phyloP scores from a whole-genome alignment of 768 basidiomycete species.

The Paxillus ammoniavirescens region DNA sequence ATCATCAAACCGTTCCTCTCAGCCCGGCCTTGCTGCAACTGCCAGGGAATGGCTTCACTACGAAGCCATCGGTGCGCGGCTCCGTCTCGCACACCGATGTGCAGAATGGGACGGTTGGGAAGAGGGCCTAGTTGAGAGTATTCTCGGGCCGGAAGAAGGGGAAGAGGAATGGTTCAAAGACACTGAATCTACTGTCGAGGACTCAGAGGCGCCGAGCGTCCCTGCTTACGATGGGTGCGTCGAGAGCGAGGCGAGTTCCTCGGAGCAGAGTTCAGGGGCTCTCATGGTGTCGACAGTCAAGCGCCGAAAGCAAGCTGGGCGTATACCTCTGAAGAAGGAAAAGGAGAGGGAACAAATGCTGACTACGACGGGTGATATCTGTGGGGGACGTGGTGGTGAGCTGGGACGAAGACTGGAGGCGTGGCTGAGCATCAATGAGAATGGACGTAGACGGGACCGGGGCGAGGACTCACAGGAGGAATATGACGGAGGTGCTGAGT shows the following conservation, averaged over 20 bases:
- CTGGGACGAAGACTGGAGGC: conserved; percentile 73
- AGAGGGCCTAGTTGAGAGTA: conserved; percentile 74
- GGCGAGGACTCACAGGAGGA: conserved; percentile 15
- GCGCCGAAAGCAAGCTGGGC: conserved; percentile 39
- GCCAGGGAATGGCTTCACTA: conserved; percentile 74
- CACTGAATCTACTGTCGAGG: conserved; percentile 23
- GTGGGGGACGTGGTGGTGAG: conserved; percentile 79
- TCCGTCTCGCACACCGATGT: conserved; percentile 78
- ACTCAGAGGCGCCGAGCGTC: conserved; percentile 17
- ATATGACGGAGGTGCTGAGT: conserved; percentile 24
- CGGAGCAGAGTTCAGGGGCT: conserved; percentile 17
- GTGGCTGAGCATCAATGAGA: conserved; percentile 52
- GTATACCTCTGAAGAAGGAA: conserved; percentile 56
- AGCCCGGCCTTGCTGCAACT: conserved; percentile 38
- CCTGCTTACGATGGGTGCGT: not conserved
- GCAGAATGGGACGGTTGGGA: conserved; percentile 93
- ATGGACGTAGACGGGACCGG: conserved; percentile 15
- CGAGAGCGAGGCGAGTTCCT: conserved; percentile 2
- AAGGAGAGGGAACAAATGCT: conserved; percentile 69
- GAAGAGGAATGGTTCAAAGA: conserved; percentile 72
- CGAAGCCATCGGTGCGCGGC: conserved; percentile 60
- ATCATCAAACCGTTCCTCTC: conserved; percentile 17
- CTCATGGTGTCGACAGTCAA: conserved; percentile 25
- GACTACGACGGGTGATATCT: conserved; percentile 70
- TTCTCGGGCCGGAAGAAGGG: conserved; percentile 68